Base-by-base conservation (phyloP, 768 basidiomycete genomes). In the Mrakia gelida region DNA sequence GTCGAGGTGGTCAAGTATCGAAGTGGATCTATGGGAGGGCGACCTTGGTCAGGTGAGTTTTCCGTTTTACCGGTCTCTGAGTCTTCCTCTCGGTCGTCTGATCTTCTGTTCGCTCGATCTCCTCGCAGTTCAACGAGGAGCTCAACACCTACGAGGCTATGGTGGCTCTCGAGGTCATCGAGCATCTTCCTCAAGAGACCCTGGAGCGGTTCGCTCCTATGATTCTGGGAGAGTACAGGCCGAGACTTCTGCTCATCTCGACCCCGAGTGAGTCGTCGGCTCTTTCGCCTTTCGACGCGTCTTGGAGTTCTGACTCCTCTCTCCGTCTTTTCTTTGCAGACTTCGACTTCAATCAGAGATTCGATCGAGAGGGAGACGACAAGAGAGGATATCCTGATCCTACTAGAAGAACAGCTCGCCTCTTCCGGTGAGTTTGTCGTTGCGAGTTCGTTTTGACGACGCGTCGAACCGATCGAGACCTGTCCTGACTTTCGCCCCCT, bases 301-400 rank as follows among this genome's bases (percentile, higher is more conserved):
- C 43, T n/a, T 32, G 11, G 11, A 54, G 15, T 11, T 26, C 56
- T 71, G 8, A 45, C 68, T 34, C 26, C 21, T 70, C 73, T 13
- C 56, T 41, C 6, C 15, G 0, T 11, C 11, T 71, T 5, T 28
- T 23, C 11, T 71, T 5, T 28, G 7, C 82, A 82, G 82, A 83
- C 73, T 83, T 81, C 65, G 81, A 81, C 80, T 85, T 85, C 80
- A 85, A 85, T 71, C 80, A 81, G 61, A 83, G 84, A 71, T 85
- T 85, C 80, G 83, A 83, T 32, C 80, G 82, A 49, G 79, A 82
- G 7, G 77, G 79, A 41, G 80, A 79, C 71, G 79, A 79, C 1
- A 71, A 76, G 59, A 82, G 79, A 65, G 84, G 84, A 13, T 85
- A 82, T 73, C 77, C 81, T 15, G 84, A 85, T 72, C 84, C 84